Evolutionary conservation across 1,139 yeast species (phyloP).

Genomic region (Geotrichum fermentans): DNA sequence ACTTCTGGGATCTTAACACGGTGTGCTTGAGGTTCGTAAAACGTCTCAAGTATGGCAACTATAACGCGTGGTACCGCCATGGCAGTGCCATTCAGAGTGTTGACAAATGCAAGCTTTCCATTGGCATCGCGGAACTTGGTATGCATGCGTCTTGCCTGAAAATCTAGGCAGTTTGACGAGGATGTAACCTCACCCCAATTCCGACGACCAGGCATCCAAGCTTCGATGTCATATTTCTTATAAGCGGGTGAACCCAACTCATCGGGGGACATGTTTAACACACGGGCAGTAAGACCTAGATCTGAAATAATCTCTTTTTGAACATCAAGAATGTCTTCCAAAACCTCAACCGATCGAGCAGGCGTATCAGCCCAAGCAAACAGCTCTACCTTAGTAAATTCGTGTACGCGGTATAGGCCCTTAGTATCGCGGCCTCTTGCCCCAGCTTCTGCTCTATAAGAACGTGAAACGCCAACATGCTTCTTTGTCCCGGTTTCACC

Average conservation of each 20-base stretch:
- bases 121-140: slow-evolving; percentile 45
- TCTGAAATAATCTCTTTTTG: slow-evolving; percentile 62
- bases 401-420: slow-evolving; percentile 93
- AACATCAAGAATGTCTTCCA: slow-evolving; percentile 57
- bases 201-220: slow-evolving; percentile 97
- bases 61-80: slow-evolving; percentile 92
- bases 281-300: slow-evolving; percentile 75
- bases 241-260: slow-evolving; percentile 94
- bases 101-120: slow-evolving; percentile 50
- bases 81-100: slow-evolving; percentile 93
- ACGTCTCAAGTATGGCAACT: slow-evolving; percentile 81
- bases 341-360: slow-evolving; percentile 42
- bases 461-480: slow-evolving; percentile 77
- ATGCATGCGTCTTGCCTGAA: slow-evolving; percentile 78
- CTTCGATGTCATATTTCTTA: slow-evolving; percentile 90
- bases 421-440: slow-evolving; percentile 90
- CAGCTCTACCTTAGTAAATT: slow-evolving; percentile 93
- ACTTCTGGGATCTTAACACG: slow-evolving; percentile 65
- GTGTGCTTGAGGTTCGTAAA: slow-evolving; percentile 56
- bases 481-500: slow-evolving; percentile 46
- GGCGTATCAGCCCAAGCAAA: slow-evolving; percentile 63
- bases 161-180: slow-evolving; percentile 88
- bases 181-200: slow-evolving; percentile 92
- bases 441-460: slow-evolving; percentile 96
- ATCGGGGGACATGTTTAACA: slow-evolving; percentile 81